These are phyloP conservation scores for Ustilago xerochloae DNA, from an alignment of 1,284 basidiomycete species.

Conservation along the genomic window DNA sequence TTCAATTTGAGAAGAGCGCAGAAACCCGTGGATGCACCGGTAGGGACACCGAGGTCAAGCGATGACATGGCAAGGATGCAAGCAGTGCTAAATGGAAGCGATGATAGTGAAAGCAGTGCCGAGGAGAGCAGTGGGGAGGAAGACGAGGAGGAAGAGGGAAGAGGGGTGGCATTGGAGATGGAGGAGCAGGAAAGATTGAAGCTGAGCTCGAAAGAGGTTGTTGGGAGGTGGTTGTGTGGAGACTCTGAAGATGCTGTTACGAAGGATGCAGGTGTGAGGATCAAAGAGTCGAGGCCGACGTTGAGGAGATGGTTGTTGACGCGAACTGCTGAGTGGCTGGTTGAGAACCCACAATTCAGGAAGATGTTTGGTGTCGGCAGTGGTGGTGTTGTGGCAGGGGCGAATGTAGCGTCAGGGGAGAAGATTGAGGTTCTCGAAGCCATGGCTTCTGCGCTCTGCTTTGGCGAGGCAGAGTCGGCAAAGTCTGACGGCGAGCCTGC, in stretches of 20 bases:
- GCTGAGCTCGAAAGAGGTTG: conserved; percentile 5
- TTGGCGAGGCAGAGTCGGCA: background rate
- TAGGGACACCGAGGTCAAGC: conserved; percentile 42
- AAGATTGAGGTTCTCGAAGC: conserved; percentile 40
- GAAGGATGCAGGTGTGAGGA: background rate
- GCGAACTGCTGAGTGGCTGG: conserved; percentile 31
- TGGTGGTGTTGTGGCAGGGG: background rate
- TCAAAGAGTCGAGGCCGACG: background rate
- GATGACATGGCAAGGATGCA: conserved; percentile 22
- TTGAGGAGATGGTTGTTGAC: conserved; percentile 27
- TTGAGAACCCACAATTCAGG: conserved; percentile 40
- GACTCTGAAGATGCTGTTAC: background rate
- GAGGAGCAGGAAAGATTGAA: conserved; percentile 20
- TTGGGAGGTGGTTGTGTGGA: conserved; percentile 17
- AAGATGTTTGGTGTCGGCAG: conserved; percentile 15
- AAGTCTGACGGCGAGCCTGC: background rate
- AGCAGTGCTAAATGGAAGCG: conserved; percentile 2
- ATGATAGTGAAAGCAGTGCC: conserved; percentile 21
- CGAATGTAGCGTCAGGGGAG: conserved; percentile 17
- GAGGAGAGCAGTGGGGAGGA: conserved; percentile 15
- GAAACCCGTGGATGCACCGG: conserved; percentile 9
- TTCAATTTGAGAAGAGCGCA: background rate
- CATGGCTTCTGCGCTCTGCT: conserved; percentile 25
- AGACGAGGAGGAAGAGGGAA: conserved; percentile 19
- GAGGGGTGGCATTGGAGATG: conserved; percentile 1